Evolutionary conservation across 2,329 filamentous ascomycete species (phyloP).

Genomic region (Fusarium ramigenum): DNA sequence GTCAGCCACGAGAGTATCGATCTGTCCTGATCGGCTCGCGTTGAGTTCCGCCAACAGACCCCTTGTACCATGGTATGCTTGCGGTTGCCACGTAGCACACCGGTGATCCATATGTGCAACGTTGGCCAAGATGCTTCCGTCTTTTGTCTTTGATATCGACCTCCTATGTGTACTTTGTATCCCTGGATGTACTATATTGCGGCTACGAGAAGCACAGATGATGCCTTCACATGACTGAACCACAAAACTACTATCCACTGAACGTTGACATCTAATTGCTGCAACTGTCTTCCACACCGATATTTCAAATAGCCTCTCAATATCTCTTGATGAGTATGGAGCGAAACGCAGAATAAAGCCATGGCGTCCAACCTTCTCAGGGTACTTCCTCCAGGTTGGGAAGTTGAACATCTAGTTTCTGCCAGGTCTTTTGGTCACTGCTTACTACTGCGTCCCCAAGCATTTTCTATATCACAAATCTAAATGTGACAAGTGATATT

Average conservation of each 20-base stretch:
- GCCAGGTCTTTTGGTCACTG: background rate
- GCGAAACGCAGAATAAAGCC: background rate
- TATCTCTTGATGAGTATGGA: background rate
- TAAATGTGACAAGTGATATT: background rate
- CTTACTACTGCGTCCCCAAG: background rate
- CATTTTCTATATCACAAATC: background rate
- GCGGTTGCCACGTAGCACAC: background rate
- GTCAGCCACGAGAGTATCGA: too few species aligned
- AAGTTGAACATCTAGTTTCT: background rate
- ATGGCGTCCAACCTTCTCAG: background rate
- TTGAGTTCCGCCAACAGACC: background rate
- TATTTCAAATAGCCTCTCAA: background rate
- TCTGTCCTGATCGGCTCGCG: background rate
- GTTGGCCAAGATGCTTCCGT: background rate
- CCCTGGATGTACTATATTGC: background rate
- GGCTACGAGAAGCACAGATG: background rate
- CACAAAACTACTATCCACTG: background rate
- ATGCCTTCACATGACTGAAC: background rate
- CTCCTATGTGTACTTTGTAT: background rate
- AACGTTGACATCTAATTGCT: background rate
- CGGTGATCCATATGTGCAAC: background rate
- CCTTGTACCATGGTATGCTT: background rate
- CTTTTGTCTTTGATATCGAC: background rate
- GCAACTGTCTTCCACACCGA: background rate
- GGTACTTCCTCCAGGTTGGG: background rate